Conservation (phyloP, 306 rosid genomes). For the Dryas octopetala region DNA sequence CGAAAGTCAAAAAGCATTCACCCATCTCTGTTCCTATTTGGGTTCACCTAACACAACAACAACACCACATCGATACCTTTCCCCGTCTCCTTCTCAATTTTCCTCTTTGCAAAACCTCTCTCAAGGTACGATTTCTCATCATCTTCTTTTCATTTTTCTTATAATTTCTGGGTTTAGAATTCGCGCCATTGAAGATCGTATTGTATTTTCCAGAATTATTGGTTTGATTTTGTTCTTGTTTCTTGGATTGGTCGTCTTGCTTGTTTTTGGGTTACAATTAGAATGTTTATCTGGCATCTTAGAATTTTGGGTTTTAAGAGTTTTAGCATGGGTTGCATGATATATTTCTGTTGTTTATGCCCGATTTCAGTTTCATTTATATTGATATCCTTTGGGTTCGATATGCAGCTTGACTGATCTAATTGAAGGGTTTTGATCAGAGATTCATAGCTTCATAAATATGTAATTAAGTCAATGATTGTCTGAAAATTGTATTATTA, state of each 20-base stretch:
- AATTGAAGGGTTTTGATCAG: background rate
- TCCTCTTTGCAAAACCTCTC: slow-evolving; percentile 1
- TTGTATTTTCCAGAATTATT: background rate
- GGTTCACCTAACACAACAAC: slow-evolving; percentile 16
- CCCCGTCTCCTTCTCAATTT: background rate
- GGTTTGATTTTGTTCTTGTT: background rate
- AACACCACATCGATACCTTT: background rate
- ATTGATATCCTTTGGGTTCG: background rate
- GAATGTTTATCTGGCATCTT: background rate
- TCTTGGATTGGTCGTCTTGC: background rate
- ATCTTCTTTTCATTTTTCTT: background rate
- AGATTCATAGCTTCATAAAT: background rate
- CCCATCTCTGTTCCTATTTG: background rate
- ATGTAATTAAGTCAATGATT: background rate
- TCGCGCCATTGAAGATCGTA: background rate
- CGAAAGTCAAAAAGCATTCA: background rate
- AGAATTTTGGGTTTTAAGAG: background rate
- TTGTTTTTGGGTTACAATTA: background rate
- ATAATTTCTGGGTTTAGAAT: background rate
- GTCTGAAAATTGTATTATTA: background rate
- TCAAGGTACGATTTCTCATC: slow-evolving; percentile 16
- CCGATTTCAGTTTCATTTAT: background rate
- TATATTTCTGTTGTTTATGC: background rate
- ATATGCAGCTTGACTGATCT: background rate
- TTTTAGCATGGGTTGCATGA: background rate